phyloP scores from a whole-genome alignment of 139 green algal species.

The Gonium pectorale region DNA sequence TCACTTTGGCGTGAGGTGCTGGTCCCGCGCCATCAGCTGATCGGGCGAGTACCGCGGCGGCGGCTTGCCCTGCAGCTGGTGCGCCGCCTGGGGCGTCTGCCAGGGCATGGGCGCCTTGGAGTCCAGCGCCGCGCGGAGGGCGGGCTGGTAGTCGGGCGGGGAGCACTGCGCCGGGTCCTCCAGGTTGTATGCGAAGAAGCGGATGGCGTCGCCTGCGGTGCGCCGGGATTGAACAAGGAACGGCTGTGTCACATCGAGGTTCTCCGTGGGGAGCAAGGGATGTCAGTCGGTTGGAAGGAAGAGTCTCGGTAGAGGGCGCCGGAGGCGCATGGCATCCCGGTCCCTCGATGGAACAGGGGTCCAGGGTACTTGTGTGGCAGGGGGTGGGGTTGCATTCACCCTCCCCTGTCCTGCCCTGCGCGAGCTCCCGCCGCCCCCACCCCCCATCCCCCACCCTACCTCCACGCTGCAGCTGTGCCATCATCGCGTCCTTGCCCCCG shows the following conservation, averaged over 20 bases:
- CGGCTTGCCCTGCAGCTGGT: background rate
- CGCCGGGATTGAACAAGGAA: too few relatives aligned
- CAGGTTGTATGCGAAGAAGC: constrained; percentile 41
- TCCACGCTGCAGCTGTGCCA: constrained; percentile 13
- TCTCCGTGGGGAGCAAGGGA: too few relatives aligned
- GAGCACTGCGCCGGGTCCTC: constrained; percentile 41
- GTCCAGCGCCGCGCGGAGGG: background rate
- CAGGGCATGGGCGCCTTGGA: background rate
- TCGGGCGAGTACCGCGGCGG: constrained; percentile 3
- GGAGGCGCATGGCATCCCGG: too few relatives aligned
- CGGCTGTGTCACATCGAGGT: too few relatives aligned
- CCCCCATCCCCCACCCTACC: background rate
- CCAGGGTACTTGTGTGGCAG: too few relatives aligned
- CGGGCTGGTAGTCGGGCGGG: constrained; percentile 15
- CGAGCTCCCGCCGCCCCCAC: too few relatives aligned
- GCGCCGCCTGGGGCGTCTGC: background rate
- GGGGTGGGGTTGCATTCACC: too few relatives aligned
- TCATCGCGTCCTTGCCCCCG: background rate
- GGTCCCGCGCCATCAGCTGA: constrained; percentile 27
- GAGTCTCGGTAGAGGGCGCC: too few relatives aligned
- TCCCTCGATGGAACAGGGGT: too few relatives aligned
- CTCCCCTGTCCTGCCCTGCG: too few relatives aligned
- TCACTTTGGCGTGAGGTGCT: constrained; percentile 16
- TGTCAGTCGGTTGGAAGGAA: too few relatives aligned
- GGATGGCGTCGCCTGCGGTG: constrained; percentile 14